Percentiles rank a stretch among this genome's conserved stretches.
phyloP scores from a whole-genome alignment of 306 rosid species.

The Cajanus cajan region DNA sequence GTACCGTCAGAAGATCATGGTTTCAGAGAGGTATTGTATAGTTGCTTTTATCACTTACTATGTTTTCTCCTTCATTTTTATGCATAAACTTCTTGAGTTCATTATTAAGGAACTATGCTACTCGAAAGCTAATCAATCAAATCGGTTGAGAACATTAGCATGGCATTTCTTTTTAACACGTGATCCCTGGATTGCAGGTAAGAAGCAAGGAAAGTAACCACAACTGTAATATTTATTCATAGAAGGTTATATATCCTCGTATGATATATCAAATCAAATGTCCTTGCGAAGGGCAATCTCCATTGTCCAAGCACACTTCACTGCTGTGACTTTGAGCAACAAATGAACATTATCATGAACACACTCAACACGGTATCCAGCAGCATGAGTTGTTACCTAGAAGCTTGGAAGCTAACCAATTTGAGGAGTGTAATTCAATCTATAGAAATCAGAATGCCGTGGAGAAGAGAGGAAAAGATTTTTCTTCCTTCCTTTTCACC shows the following conservation, averaged over 20 bases:
- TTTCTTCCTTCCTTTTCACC: background rate
- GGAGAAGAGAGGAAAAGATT: background rate
- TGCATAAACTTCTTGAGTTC: constrained; percentile 10
- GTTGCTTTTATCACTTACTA: background rate
- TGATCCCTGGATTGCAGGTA: constrained; percentile 49
- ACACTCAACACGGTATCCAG: background rate
- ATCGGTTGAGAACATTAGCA: background rate
- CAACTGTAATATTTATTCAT: constrained; percentile 13
- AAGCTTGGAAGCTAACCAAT: constrained; percentile 24
- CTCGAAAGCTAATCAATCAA: background rate
- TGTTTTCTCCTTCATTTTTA: background rate
- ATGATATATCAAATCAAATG: constrained; percentile 20
- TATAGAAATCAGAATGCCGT: background rate
- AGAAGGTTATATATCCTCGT: constrained; percentile 11
- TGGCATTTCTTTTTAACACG: constrained; percentile 11
- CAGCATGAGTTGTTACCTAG: constrained; percentile 26
- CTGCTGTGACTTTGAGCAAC: constrained; percentile 30
- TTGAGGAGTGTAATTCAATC: constrained; percentile 18
- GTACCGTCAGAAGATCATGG: constrained; percentile 77
- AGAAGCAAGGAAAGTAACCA: constrained; percentile 50
- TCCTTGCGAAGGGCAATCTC: constrained; percentile 21
- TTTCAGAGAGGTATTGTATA: constrained; percentile 74
- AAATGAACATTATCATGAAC: constrained; percentile 16
- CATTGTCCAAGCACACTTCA: constrained; percentile 6
- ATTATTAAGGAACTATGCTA: background rate